Conservation (phyloP, 2,329 filamentous ascomycete genomes). For the Penicillium brasilianum region DNA sequence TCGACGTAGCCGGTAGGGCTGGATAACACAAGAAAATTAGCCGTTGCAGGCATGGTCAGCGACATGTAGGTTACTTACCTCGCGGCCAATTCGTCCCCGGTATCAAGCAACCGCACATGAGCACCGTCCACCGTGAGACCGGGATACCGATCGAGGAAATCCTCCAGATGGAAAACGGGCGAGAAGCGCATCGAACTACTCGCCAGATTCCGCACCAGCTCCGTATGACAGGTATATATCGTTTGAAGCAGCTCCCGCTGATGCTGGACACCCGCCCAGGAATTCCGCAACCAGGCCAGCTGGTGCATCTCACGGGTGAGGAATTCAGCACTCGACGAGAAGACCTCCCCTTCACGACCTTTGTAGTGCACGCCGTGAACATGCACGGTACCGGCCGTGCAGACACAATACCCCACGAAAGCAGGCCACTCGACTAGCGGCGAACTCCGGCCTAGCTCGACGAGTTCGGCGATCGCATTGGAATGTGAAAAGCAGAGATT, state of each 20-base stretch:
- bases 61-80: constrained; percentile 15
- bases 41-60: not conserved
- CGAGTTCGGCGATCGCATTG: constrained; percentile 82
- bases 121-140: constrained; percentile 74
- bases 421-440: constrained; percentile 81
- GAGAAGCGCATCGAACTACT: constrained; percentile 74
- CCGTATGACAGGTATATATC: constrained; percentile 77
- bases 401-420: constrained; percentile 85
- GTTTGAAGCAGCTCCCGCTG: constrained; percentile 78
- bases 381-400: constrained; percentile 84
- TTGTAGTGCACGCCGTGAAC: constrained; percentile 84
- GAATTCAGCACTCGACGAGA: constrained; percentile 70
- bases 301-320: constrained; percentile 80
- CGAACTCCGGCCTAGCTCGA: constrained; percentile 76
- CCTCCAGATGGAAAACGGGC: constrained; percentile 81
- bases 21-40: constrained; percentile 3
- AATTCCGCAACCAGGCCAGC: constrained; percentile 72
- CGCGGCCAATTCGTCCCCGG: constrained; percentile 57
- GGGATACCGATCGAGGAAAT: constrained; percentile 84
- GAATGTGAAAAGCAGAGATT: constrained; percentile 86
- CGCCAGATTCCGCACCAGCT: constrained; percentile 74
- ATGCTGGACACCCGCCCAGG: constrained; percentile 79
- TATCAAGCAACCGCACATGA: constrained; percentile 73
- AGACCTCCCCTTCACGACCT: constrained; percentile 65
- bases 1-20: constrained; percentile 21